phyloP scores from a whole-genome alignment of 148 eudicot genomes.

The Persicaria maculosa region DNA sequence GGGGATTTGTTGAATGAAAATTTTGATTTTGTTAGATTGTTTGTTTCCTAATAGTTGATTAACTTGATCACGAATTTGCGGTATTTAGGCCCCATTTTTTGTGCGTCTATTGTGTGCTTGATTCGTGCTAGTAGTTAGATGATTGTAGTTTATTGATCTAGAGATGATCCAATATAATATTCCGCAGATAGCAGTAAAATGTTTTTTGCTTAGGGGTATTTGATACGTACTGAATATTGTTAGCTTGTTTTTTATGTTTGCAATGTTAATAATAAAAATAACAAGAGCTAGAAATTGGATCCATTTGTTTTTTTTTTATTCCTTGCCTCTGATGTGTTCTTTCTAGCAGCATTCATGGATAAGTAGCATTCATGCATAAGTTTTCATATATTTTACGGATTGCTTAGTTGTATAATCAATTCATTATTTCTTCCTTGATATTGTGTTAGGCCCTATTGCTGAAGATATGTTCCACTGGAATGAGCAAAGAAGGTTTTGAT shows the following conservation, averaged over 20 bases:
- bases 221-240: too few species aligned
- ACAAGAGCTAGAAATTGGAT: too few species aligned
- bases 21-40: too few species aligned
- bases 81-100: neutral
- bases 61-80: neutral
- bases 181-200: neutral
- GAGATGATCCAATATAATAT: neutral
- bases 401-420: neutral
- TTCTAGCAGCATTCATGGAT: neutral
- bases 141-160: neutral
- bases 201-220: neutral
- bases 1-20: neutral
- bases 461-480: conserved; percentile 12
- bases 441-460: neutral
- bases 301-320: neutral
- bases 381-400: neutral
- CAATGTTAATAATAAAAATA: too few species aligned
- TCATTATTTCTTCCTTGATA: neutral
- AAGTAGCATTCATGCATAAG: too few species aligned
- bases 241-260: too few species aligned
- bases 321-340: neutral
- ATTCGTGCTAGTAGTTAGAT: neutral
- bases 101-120: neutral
- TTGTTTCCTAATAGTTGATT: too few species aligned
- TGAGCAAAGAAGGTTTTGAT: too few species aligned